Evolutionary conservation across 768 basidiomycete species (phyloP).

Genomic region (Tylopilus plumbeoviolaceoides): DNA sequence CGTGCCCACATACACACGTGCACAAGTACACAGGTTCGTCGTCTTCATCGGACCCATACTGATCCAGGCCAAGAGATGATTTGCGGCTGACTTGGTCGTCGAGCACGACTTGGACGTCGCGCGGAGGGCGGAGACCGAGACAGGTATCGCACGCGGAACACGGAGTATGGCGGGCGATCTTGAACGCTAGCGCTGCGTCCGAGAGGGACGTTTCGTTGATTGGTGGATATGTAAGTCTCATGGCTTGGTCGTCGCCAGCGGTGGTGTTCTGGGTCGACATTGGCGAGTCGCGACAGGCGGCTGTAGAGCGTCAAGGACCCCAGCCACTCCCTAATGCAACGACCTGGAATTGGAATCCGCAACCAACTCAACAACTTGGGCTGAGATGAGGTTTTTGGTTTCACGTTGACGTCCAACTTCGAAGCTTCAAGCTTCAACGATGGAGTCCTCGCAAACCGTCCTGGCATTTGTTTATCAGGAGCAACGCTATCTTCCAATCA

Average conservation of each 20-base stretch:
- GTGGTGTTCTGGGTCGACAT: too few relatives aligned
- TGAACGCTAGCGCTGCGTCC: conserved; percentile 53
- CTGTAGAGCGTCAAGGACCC: too few relatives aligned
- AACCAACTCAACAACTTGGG: too few relatives aligned
- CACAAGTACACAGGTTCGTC: conserved; percentile 53
- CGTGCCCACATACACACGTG: conserved; percentile 68
- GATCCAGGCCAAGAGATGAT: conserved; percentile 51
- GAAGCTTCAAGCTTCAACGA: too few relatives aligned
- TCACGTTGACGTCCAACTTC: too few relatives aligned
- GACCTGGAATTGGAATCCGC: too few relatives aligned
- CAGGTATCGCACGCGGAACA: conserved; percentile 69
- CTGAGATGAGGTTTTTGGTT: too few relatives aligned
- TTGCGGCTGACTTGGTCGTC: conserved; percentile 41
- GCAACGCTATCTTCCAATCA: background rate
- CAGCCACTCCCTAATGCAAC: too few relatives aligned
- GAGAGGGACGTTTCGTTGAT: conserved; percentile 50
- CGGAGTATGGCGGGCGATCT: conserved; percentile 78
- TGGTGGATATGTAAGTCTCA: conserved; percentile 65
- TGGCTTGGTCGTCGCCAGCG: conserved; percentile 2
- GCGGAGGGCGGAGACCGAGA: conserved; percentile 63
- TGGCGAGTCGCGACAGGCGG: too few relatives aligned
- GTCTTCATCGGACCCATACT: conserved; percentile 72
- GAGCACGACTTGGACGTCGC: conserved; percentile 52
- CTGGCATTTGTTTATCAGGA: background rate
- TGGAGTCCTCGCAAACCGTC: background rate